Evolutionary conservation across 495 filamentous ascomycete genomes (phyloP).

Genomic region (Aspergillus saccharolyticus): DNA sequence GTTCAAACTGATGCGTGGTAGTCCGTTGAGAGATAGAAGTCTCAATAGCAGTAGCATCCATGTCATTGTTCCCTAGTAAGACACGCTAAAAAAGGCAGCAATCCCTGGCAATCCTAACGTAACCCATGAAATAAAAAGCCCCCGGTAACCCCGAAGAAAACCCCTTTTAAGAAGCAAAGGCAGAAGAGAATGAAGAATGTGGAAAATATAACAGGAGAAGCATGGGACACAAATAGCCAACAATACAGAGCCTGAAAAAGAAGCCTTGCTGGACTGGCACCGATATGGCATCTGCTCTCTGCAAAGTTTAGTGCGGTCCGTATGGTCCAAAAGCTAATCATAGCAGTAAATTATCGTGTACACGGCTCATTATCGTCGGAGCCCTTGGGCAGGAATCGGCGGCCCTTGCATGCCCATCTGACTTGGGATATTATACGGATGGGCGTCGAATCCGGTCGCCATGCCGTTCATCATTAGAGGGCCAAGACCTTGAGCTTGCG

Average conservation of each 20-base stretch:
- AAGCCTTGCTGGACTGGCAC: background rate
- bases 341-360: background rate
- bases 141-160: background rate
- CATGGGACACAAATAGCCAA: background rate
- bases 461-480: slow-evolving; percentile 61
- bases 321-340: background rate
- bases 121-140: background rate
- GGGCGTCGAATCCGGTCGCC: slow-evolving; percentile 33
- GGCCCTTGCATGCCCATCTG: slow-evolving; percentile 40
- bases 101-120: background rate
- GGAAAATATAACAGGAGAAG: background rate
- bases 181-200: background rate
- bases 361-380: slow-evolving; percentile 24
- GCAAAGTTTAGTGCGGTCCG: background rate
- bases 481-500: slow-evolving; percentile 77
- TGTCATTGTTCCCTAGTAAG: background rate
- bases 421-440: slow-evolving; percentile 34
- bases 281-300: background rate
- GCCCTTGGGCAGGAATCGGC: slow-evolving; percentile 36
- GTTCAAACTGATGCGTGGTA: background rate
- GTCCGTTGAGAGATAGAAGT: background rate
- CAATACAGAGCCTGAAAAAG: background rate
- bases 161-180: background rate
- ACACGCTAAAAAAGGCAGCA: background rate
- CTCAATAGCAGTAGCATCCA: background rate